These are phyloP conservation scores for Phytophthora agathidicida DNA, from an alignment of 352 stramenopile genomes.

Conservation along the genomic window DNA sequence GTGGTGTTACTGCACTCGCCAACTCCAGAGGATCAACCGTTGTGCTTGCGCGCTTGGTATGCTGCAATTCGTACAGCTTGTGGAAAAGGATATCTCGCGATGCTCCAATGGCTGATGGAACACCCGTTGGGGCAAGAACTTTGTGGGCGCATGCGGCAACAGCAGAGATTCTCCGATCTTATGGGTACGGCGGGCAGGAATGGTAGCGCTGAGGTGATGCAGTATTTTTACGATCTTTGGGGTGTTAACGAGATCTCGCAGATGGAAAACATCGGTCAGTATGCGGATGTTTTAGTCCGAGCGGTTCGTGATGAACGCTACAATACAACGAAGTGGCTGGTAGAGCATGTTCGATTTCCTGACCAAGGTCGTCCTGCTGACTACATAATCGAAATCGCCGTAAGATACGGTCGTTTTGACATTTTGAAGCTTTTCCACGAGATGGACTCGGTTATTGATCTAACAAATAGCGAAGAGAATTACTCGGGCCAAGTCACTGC, in stretches of 20 bases:
- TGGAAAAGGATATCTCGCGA: not conserved
- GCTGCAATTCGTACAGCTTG: not conserved
- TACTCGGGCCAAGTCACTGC: not conserved
- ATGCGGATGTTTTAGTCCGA: not conserved
- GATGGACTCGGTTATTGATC: not conserved
- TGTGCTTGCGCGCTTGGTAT: slow-evolving; percentile 7
- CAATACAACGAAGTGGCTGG: slow-evolving; percentile 3
- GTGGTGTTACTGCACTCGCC: slow-evolving; percentile 7
- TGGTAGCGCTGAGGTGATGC: not conserved
- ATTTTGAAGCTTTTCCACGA: slow-evolving; percentile 7
- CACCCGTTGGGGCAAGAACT: slow-evolving; percentile 5
- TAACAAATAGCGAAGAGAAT: not conserved
- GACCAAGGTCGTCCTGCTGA: not conserved
- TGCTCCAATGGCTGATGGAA: slow-evolving; percentile 11
- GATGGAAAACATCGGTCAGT: not conserved
- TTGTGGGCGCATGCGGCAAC: not conserved
- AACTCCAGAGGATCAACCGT: not conserved
- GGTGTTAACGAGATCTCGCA: not conserved
- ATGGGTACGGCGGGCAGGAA: not conserved
- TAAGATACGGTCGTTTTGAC: not conserved
- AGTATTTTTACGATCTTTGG: slow-evolving; percentile 1
- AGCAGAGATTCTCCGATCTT: not conserved
- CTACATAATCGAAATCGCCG: not conserved
- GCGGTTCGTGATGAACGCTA: slow-evolving; percentile 1
- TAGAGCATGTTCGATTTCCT: slow-evolving; percentile 1